Percentiles rank a stretch among this genome's conserved stretches.
phyloP scores from a whole-genome alignment of 768 basidiomycete species.

The Leccinum variicolor region DNA sequence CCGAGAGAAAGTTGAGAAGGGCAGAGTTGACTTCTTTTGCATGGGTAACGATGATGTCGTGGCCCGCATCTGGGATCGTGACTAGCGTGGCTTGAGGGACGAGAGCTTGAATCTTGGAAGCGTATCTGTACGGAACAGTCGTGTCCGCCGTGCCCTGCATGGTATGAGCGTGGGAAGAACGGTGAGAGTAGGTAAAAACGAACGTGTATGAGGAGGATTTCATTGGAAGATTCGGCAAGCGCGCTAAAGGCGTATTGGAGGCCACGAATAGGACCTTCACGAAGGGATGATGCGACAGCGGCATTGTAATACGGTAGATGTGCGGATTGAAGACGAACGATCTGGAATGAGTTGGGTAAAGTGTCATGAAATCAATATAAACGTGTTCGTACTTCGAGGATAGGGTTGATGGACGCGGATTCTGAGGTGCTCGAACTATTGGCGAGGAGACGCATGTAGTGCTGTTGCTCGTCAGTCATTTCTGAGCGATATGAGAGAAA shows the following conservation, averaged over 20 bases:
- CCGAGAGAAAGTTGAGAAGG: constrained; percentile 27
- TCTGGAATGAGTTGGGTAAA: constrained; percentile 33
- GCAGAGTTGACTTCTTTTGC: constrained; percentile 28
- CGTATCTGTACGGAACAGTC: constrained; percentile 33
- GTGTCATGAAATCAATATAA: not conserved
- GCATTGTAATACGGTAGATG: constrained; percentile 72
- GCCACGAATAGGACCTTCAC: constrained; percentile 70
- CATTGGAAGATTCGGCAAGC: constrained; percentile 43
- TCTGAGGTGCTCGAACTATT: constrained; percentile 29
- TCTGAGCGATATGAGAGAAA: not conserved
- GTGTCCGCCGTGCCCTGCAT: constrained; percentile 31
- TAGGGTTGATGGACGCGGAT: constrained; percentile 28
- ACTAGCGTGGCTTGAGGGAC: constrained; percentile 29
- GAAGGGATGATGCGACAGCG: constrained; percentile 71
- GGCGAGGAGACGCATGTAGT: constrained; percentile 50
- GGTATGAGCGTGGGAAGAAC: not conserved
- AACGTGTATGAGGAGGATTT: constrained; percentile 66
- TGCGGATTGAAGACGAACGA: constrained; percentile 75
- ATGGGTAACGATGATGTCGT: constrained; percentile 33
- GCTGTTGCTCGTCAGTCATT: constrained; percentile 28
- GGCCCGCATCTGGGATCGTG: constrained; percentile 28
- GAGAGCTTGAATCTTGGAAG: constrained; percentile 28
- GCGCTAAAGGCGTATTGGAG: constrained; percentile 51
- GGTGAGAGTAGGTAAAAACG: constrained; percentile 10
- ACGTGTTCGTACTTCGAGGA: constrained; percentile 39